Evolutionary conservation across 2,329 filamentous ascomycete genomes (phyloP).

Genomic region (Clonostachys rosea): DNA sequence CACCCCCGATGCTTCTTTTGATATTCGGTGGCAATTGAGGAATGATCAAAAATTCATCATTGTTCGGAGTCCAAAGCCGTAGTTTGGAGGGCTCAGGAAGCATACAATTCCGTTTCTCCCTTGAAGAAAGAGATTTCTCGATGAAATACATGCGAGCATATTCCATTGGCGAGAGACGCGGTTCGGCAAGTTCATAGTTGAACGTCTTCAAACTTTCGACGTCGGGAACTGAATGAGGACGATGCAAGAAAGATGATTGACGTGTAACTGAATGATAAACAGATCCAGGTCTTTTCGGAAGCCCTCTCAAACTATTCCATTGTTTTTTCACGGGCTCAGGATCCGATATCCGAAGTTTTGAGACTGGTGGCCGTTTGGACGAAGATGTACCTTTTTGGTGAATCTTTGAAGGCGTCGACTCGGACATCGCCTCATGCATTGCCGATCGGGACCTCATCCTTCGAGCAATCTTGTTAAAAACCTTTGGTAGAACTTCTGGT

Average conservation of each 20-base stretch:
- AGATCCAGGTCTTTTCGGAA: too few relatives aligned
- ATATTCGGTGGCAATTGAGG: constrained; percentile 21
- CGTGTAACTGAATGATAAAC: too few relatives aligned
- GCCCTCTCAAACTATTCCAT: too few relatives aligned
- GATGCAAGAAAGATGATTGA: too few relatives aligned
- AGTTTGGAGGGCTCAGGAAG: constrained; percentile 18
- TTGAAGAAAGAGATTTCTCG: constrained; percentile 19
- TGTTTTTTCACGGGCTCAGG: too few relatives aligned
- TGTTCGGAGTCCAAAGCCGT: constrained; percentile 25
- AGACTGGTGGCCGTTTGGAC: too few relatives aligned
- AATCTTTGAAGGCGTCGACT: too few relatives aligned
- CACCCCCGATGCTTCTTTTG: constrained; percentile 7
- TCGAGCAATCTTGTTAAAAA: constrained; percentile 18
- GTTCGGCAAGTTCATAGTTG: constrained; percentile 11
- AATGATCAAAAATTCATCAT: constrained; percentile 29
- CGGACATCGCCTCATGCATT: neutral
- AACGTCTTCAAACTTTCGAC: neutral
- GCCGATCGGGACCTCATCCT: constrained; percentile 15
- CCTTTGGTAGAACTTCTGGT: constrained; percentile 15
- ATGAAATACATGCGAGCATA: constrained; percentile 27
- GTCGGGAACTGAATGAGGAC: too few relatives aligned
- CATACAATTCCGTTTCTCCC: constrained; percentile 14
- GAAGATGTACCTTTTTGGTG: too few relatives aligned
- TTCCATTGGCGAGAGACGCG: constrained; percentile 32
- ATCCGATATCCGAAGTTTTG: too few relatives aligned